Conservation (phyloP, 371 early-diverging fungal species). For the Mucor circinelloides region DNA sequence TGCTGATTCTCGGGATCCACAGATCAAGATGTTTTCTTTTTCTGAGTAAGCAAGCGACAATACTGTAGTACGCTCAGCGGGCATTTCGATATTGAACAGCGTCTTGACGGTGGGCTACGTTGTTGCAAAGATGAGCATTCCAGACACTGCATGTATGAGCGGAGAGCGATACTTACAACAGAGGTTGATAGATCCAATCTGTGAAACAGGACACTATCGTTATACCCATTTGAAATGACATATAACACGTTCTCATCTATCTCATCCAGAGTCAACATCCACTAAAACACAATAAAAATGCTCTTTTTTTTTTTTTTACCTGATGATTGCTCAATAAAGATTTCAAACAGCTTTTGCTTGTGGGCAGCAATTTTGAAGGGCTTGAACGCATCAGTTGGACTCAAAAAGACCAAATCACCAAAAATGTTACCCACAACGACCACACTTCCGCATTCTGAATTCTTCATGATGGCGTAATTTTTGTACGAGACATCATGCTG, state of each 20-base stretch:
- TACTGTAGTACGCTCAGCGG: slow-evolving; percentile 51
- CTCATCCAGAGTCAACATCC: neutral
- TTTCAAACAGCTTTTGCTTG: slow-evolving; percentile 52
- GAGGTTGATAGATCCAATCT: slow-evolving; percentile 27
- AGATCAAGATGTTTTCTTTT: slow-evolving; percentile 49
- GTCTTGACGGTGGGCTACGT: slow-evolving; percentile 41
- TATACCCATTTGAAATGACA: slow-evolving; percentile 46
- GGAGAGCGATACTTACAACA: slow-evolving; percentile 14
- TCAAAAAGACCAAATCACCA: slow-evolving; percentile 59
- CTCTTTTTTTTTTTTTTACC: no score
- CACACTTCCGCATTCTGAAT: slow-evolving; percentile 59
- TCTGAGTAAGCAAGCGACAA: slow-evolving; percentile 51
- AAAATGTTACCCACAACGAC: slow-evolving; percentile 60
- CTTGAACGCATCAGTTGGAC: slow-evolving; percentile 51
- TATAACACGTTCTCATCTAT: slow-evolving; percentile 42
- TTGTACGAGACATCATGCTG: slow-evolving; percentile 18
- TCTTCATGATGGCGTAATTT: slow-evolving; percentile 62
- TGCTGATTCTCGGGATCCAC: slow-evolving; percentile 66
- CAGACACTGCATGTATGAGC: no score
- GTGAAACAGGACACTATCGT: slow-evolving; percentile 45
- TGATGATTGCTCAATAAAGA: slow-evolving; percentile 44
- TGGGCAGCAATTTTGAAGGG: slow-evolving; percentile 49
- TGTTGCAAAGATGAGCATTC: neutral
- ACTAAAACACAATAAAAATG: no score
- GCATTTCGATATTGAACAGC: slow-evolving; percentile 47